Evolutionary conservation across 2,329 filamentous ascomycete species (phyloP).

Genomic region (Penicillium sp.): DNA sequence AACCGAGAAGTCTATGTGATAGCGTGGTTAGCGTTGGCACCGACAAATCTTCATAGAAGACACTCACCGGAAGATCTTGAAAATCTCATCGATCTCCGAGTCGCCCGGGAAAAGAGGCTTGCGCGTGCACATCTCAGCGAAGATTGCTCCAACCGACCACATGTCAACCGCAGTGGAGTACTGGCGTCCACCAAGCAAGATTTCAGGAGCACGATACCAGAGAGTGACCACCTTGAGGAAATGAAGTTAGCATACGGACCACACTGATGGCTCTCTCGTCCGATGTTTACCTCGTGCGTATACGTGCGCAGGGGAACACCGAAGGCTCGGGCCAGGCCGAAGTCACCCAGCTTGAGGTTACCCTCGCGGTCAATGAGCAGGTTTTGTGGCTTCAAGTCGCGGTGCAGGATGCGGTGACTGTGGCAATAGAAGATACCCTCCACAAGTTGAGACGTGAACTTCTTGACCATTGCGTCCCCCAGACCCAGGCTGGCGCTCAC

Average conservation of each 20-base stretch:
- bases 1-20: conserved; percentile 79
- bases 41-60: neutral
- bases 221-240: conserved; percentile 67
- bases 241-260: conserved; percentile 51
- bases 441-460: conserved; percentile 97
- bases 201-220: conserved; percentile 98
- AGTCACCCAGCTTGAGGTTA: conserved; percentile 88
- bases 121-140: conserved; percentile 99
- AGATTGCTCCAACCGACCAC: conserved; percentile 98
- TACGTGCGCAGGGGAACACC: conserved; percentile 98
- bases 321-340: conserved; percentile 89
- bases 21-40: neutral
- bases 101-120: conserved; percentile 96
- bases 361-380: conserved; percentile 91
- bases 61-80: conserved; percentile 80
- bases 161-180: conserved; percentile 99
- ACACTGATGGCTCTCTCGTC: neutral
- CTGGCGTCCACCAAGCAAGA: conserved; percentile 88
- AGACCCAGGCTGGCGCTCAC: conserved; percentile 45
- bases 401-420: conserved; percentile 91
- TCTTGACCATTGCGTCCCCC: conserved; percentile 88
- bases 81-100: conserved; percentile 94
- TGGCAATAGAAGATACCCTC: conserved; percentile 97
- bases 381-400: conserved; percentile 95
- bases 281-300: conserved; percentile 76